Conservation (phyloP, 805 yeast species). For the Kuraishia floccosa region DNA sequence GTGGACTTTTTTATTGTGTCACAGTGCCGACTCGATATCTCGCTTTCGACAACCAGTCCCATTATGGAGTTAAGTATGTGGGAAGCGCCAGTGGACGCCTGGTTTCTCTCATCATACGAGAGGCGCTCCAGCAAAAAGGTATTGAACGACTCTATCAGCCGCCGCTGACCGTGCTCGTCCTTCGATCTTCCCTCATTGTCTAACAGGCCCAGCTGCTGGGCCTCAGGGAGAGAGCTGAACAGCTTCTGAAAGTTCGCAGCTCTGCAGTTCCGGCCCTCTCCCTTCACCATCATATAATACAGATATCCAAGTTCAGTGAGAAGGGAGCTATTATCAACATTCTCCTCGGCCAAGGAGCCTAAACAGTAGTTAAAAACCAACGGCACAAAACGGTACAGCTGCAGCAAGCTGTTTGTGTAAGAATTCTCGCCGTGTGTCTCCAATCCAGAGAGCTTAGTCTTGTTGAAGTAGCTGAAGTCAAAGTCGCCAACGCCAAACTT, state of each 20-base stretch:
- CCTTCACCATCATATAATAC: conserved; percentile 83
- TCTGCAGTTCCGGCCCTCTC: conserved; percentile 67
- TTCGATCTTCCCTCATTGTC: conserved; percentile 34
- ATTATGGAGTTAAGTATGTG: conserved; percentile 16
- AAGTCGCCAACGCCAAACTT: conserved; percentile 91
- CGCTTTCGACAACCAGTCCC: conserved; percentile 31
- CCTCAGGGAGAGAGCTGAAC: conserved; percentile 36
- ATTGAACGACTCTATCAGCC: conserved; percentile 41
- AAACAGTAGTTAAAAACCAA: conserved; percentile 57
- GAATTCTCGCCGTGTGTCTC: conserved; percentile 80
- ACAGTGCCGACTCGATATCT: conserved; percentile 27
- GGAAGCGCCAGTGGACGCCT: conserved; percentile 11
- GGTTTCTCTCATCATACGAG: conserved; percentile 32
- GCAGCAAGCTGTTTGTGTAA: conserved; percentile 67
- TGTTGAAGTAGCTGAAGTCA: conserved; percentile 79
- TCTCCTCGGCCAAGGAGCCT: conserved; percentile 41
- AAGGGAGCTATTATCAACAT: conserved; percentile 34
- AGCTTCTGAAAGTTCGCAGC: conserved; percentile 67
- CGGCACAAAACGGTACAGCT: conserved; percentile 70
- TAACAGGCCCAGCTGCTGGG: conserved; percentile 38
- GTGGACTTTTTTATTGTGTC: conserved; percentile 20
- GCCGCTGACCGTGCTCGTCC: conserved; percentile 31
- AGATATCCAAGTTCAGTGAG: conserved; percentile 80
- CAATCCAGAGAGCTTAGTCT: conserved; percentile 68
- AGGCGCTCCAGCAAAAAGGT: conserved; percentile 45